Percentiles rank a stretch among this genome's conserved stretches.
Conservation (phyloP, 495 filamentous ascomycete genomes). For the Penicillium coprophilum region DNA sequence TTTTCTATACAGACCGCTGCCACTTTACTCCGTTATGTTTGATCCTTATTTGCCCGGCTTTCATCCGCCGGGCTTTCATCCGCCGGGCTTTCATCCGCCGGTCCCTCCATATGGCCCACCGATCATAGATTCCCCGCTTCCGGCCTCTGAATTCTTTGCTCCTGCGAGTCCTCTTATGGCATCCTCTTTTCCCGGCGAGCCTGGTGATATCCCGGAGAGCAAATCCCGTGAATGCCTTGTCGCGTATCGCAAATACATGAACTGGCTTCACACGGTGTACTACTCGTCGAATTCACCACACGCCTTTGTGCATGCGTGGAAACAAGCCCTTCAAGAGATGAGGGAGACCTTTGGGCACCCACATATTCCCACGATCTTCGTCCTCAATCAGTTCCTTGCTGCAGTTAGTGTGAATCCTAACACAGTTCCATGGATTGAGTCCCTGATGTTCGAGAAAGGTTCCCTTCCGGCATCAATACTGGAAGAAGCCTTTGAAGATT, state of each 20-base stretch:
- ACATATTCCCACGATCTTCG: neutral
- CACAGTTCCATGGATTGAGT: neutral
- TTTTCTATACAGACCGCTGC: neutral
- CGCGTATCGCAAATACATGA: neutral
- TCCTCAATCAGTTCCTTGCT: constrained; percentile 2
- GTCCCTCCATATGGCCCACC: neutral
- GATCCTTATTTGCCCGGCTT: too few relatives aligned
- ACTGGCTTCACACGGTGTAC: neutral
- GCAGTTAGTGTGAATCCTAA: neutral
- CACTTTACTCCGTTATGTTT: neutral
- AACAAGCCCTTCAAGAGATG: neutral
- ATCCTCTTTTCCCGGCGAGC: neutral
- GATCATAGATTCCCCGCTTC: neutral
- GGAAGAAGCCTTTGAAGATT: neutral
- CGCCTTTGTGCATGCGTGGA: neutral
- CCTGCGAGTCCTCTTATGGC: neutral
- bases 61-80: neutral
- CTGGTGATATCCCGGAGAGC: neutral
- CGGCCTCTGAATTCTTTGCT: neutral
- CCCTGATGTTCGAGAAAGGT: neutral
- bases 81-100: too few relatives aligned
- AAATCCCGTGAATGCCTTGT: neutral
- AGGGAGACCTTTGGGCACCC: neutral
- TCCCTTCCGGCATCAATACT: neutral
- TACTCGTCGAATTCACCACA: neutral